Evolutionary conservation across 176 grass and related monocot species (phyloP).

Genomic region (Avena insularis): DNA sequence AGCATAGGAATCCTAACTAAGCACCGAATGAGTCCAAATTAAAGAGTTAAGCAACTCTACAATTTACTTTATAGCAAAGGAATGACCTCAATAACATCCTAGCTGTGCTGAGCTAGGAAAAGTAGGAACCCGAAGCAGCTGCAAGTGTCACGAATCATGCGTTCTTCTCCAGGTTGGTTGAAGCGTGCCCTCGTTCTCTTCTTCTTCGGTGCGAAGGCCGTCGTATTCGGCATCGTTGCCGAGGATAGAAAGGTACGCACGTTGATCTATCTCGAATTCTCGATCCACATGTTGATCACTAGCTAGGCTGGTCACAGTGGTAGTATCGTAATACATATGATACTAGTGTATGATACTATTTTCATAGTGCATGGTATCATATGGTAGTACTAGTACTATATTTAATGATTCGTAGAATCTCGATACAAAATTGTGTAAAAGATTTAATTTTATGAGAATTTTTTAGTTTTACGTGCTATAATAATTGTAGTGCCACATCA

Average conservation of each 20-base stretch:
- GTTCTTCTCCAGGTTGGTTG: not conserved
- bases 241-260: conserved; percentile 64
- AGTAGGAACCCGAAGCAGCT: not conserved
- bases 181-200: conserved; percentile 47
- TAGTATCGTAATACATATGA: no score
- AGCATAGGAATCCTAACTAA: not conserved
- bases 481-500: no score
- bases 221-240: conserved; percentile 54
- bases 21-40: not conserved
- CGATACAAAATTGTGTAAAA: no score
- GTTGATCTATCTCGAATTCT: not conserved
- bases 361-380: no score
- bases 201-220: conserved; percentile 47
- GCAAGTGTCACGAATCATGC: not conserved
- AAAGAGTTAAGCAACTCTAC: not conserved
- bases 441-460: no score
- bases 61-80: not conserved
- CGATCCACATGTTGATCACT: not conserved
- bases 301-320: no score
- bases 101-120: not conserved
- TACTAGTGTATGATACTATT: no score
- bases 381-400: no score
- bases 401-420: no score
- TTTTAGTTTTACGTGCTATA: no score
- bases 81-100: not conserved